Base-by-base conservation (phyloP, 2,329 filamentous ascomycete species). In the Acephala macrosclerotiorum region DNA sequence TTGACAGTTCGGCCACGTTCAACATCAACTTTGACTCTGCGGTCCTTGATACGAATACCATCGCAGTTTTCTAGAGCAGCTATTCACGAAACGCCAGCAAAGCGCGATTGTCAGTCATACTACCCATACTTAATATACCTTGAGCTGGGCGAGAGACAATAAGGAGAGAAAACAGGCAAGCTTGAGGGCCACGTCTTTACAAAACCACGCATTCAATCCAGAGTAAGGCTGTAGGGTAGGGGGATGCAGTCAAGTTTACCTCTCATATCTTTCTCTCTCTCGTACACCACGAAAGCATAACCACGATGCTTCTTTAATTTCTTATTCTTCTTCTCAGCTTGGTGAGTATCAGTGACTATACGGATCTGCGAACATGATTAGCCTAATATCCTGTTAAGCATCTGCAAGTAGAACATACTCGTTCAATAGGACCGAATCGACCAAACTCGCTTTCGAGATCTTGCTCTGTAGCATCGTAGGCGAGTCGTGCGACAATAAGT, bases 191-290 rank as follows among this genome's bases (percentile, higher is more conserved):
- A 74, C 65, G 76, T 85, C 82, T 86, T 74, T 82, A 78, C 74
- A 79, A 79, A 80, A 78, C 75, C 73, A 72, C 70, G 60, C 45
- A 65, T 57, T 67, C 45, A 45, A 64, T 71, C 67, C 63, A 66
- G 61, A 62, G 65, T 58, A 61, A 70, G 68, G 72, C 71, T 77
- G 72, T 76, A 74, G 75, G 76, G 73, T 38, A 73, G 67, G 68
- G 70, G 79, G 76, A 73, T 79, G 77, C 81, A 78, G 78, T 77
- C 78, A 80, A 56, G 80, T 82, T 88, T 96, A 97, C 94, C 94
- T 93, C 96, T 96, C 94, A 98, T 97, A 78, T 98, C 96, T 80
- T 95, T 94, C 81, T 98, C 96, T 79, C 93, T 91, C 80, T 98
- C 95, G 77, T 95, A 99, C 62, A 98, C 93, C 73, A 99, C 91